These are phyloP conservation scores for Diospyros kaki DNA, from an alignment of 148 eudicot species.

Conservation along the genomic window DNA sequence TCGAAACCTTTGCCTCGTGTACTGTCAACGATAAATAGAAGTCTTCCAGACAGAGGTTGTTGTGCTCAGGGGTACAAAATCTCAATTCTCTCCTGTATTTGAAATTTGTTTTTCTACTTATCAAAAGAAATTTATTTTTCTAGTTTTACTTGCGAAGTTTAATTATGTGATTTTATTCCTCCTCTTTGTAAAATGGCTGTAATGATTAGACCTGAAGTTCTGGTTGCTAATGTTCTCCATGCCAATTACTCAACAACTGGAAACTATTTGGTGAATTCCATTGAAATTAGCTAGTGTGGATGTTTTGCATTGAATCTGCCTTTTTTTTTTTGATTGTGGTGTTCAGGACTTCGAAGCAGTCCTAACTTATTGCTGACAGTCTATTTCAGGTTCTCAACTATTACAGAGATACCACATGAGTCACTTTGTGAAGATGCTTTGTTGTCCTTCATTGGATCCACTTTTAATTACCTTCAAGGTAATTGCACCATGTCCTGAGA, in stretches of 20 bases:
- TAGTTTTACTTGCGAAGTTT: neutral
- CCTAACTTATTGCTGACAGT: constrained; percentile 47
- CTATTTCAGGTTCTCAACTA: constrained; percentile 74
- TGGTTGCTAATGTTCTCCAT: neutral
- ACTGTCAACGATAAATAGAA: constrained; percentile 15
- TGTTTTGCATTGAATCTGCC: neutral
- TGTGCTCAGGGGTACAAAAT: constrained; percentile 28
- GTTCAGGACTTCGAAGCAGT: constrained; percentile 17
- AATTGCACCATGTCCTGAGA: neutral
- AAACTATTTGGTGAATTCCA: neutral
- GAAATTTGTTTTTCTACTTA: neutral
- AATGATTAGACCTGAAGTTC: neutral
- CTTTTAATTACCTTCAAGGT: constrained; percentile 62
- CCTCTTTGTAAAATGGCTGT: neutral
- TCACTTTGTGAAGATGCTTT: constrained; percentile 35
- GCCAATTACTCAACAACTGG: neutral
- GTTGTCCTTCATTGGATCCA: constrained; percentile 47
- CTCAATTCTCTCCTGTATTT: neutral
- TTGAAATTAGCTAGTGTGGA: neutral
- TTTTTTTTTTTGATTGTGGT: neutral
- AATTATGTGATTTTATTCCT: neutral
- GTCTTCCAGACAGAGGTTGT: constrained; percentile 15
- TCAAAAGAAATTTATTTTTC: too few relatives aligned
- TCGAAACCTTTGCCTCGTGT: constrained; percentile 22
- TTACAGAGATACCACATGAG: constrained; percentile 35